phyloP scores from a whole-genome alignment of 805 yeast genomes.

The Torulaspora delbrueckii region DNA sequence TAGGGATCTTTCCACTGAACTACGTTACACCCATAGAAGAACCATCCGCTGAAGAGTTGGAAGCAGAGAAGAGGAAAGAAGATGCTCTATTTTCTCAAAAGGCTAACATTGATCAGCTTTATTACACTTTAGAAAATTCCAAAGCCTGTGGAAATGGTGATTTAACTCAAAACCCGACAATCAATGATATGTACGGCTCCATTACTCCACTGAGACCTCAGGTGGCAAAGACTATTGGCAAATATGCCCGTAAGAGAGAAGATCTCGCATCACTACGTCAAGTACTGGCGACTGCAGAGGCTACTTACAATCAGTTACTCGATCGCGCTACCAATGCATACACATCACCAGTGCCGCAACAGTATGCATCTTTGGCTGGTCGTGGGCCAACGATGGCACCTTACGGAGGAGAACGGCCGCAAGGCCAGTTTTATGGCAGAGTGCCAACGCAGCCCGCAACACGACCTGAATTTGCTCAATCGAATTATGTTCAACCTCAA shows the following conservation, averaged over 20 bases:
- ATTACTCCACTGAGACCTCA: conserved; percentile 69
- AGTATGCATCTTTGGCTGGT: background rate
- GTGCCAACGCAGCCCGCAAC: background rate
- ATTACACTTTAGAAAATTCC: conserved; percentile 32
- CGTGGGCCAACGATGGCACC: background rate
- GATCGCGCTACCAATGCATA: conserved; percentile 43
- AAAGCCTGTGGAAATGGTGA: conserved; percentile 27
- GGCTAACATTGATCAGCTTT: conserved; percentile 62
- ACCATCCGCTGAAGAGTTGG: conserved; percentile 56
- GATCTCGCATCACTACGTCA: conserved; percentile 69
- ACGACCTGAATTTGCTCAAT: background rate
- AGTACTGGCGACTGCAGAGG: conserved; percentile 64
- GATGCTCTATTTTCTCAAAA: conserved; percentile 47
- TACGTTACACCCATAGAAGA: conserved; percentile 78
- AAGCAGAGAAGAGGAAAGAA: conserved; percentile 48
- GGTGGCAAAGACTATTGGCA: conserved; percentile 69
- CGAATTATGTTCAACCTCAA: conserved; percentile 2
- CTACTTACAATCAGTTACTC: conserved; percentile 62
- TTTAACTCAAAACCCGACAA: conserved; percentile 53
- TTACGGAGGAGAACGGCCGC: background rate
- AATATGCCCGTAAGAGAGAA: conserved; percentile 69
- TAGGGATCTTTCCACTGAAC: conserved; percentile 89
- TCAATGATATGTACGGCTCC: conserved; percentile 68
- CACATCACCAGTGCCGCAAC: conserved; percentile 16
- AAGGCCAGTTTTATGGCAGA: background rate